Evolutionary conservation across 2,329 filamentous ascomycete species (phyloP).

Genomic region (Plenodomus lindquistii): DNA sequence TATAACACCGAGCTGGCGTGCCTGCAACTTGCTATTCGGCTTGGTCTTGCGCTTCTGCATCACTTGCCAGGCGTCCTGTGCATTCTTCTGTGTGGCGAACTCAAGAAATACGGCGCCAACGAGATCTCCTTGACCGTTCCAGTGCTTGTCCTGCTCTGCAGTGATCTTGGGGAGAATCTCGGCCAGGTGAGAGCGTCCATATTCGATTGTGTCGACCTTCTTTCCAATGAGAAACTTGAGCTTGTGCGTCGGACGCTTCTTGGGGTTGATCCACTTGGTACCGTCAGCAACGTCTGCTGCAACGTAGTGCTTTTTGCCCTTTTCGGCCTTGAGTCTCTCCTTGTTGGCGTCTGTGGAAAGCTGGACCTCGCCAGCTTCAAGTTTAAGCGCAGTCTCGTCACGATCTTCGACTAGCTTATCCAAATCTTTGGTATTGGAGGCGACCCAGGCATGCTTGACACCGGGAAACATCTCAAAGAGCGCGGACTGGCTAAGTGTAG

Average conservation of each 20-base stretch:
- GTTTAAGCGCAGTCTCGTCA: conserved; percentile 47
- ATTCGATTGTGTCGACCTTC: conserved; percentile 75
- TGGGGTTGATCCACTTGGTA: conserved; percentile 45
- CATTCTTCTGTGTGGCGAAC: conserved; percentile 78
- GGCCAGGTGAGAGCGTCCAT: conserved; percentile 74
- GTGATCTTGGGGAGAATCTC: conserved; percentile 73
- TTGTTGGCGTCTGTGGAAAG: conserved; percentile 61
- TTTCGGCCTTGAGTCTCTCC: conserved; percentile 67
- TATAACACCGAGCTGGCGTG: conserved; percentile 49
- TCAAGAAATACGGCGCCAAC: conserved; percentile 84
- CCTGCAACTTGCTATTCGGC: conserved; percentile 41
- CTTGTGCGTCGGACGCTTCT: conserved; percentile 47
- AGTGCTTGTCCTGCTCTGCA: conserved; percentile 68
- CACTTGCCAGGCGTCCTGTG: conserved; percentile 82
- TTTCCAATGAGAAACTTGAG: conserved; percentile 49
- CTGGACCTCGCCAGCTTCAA: conserved; percentile 52
- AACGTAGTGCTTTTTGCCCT: conserved; percentile 50
- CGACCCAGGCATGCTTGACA: conserved; percentile 52
- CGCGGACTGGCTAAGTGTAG: conserved; percentile 43
- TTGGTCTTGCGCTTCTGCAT: conserved; percentile 42
- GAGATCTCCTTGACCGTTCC: conserved; percentile 66
- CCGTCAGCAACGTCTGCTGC: conserved; percentile 49
- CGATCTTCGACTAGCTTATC: conserved; percentile 50
- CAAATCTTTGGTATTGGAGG: conserved; percentile 51
- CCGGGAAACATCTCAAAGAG: conserved; percentile 47